Evolutionary conservation across 768 basidiomycete genomes (phyloP).

Genomic region (Tricholoma flavovirens): DNA sequence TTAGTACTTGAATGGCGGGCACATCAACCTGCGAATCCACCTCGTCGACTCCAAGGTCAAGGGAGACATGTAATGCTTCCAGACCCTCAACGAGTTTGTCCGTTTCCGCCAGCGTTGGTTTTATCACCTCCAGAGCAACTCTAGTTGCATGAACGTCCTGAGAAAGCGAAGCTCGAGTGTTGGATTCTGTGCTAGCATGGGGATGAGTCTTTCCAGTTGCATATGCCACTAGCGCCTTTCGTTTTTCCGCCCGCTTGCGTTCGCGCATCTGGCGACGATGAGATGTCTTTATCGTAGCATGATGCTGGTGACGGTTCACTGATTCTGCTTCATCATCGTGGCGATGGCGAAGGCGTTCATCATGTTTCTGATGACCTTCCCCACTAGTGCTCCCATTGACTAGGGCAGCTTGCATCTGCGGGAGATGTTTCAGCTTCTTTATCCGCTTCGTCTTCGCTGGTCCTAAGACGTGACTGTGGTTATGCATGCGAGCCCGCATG

Average conservation of each 20-base stretch:
- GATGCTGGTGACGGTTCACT: not conserved
- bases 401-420: not conserved
- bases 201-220: constrained; percentile 13
- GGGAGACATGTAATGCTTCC: constrained; percentile 11
- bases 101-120: constrained; percentile 6
- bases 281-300: constrained; percentile 22
- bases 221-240: constrained; percentile 27
- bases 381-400: not conserved
- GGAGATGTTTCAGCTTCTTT: constrained; percentile 34
- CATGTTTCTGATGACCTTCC: constrained; percentile 8
- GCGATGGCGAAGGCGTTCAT: constrained; percentile 5
- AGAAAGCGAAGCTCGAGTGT: not conserved
- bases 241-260: constrained; percentile 44
- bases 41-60: constrained; percentile 5
- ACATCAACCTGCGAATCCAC: constrained; percentile 2
- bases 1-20: not conserved
- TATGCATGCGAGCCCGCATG: constrained; percentile 37
- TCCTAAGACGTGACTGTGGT: constrained; percentile 21
- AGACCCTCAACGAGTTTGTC: constrained; percentile 14
- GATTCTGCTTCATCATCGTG: not conserved
- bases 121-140: not conserved
- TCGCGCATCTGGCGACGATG: constrained; percentile 44
- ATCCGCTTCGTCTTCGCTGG: constrained; percentile 31
- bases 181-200: not conserved
- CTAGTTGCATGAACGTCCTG: not conserved